Evolutionary conservation across 2,329 filamentous ascomycete species (phyloP), one percentile per base, ranked within the genome.

Genomic region (Emericellopsis cladophorae): DNA sequence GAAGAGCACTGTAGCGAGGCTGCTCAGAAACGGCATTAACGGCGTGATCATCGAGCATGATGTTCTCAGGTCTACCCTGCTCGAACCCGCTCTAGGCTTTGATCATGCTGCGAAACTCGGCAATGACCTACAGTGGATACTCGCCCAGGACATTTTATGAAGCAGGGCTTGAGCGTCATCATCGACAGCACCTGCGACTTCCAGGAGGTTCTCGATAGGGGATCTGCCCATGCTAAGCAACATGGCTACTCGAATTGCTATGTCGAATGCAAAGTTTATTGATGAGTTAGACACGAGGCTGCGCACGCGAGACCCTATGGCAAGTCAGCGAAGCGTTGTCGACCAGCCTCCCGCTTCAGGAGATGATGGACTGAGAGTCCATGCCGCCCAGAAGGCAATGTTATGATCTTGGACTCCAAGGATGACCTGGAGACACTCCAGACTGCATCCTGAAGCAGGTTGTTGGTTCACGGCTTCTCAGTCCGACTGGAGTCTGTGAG

Each of bases 141-240:
- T 65, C 3, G 60, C 58, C 23, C 47, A 56, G 26, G 53, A 59
- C 32, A 23, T 57, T 24, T 57, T 24, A 49, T 61, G 36, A 54
- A 51, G 23, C 61, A 64, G 44, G 56, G 53, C 2, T 45, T 46
- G 10, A 46, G 40, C 40, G 51, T 64, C 44, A 55, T 64, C 41
- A 51, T 65, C 14, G 60, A 64, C 45, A 60, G 58, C 41, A 52
- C 54, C 24, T 65, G 58, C 49, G 61, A 61, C 44, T 61, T 48
- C 46, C 37, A 48, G 10, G 49, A 58, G 44, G 46, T 54, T 2
- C 42, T 62, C 23, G 51, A 56, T 14, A 33, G 43, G 6, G 60
- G 61, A 2, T 41, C 40, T 4, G 47, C 46, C 7, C 51, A 61
- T 2, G 56, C 60, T 4, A 3, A 21, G 15, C 15, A n/a, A 21